Evolutionary conservation across 73 alveolate species (phyloP).

Genomic region (Paramecium caudatum): DNA sequence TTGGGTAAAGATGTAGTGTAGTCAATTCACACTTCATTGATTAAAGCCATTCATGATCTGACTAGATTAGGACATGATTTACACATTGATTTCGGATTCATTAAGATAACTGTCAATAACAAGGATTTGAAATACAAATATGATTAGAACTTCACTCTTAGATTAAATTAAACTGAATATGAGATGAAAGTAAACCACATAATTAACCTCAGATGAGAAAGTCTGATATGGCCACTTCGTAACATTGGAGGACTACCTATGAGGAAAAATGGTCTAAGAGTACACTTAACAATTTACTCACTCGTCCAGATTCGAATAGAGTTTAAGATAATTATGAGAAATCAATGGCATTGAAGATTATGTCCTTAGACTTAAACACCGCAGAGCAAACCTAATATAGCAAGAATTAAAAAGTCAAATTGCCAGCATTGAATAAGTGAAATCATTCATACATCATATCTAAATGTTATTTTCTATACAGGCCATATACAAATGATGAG

Average conservation of each 20-base stretch:
- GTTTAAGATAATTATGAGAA: constrained; percentile 73
- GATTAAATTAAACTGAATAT: constrained; percentile 61
- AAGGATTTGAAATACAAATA: constrained; percentile 67
- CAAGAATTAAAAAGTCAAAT: constrained; percentile 32
- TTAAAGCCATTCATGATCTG: constrained; percentile 71
- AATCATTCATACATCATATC: background rate
- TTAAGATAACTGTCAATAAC: constrained; percentile 23
- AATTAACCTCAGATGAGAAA: constrained; percentile 62
- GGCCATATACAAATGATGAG: constrained; percentile 53
- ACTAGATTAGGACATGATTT: constrained; percentile 72
- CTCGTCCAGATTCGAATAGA: constrained; percentile 64
- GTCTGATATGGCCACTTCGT: constrained; percentile 75
- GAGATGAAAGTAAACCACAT: constrained; percentile 61
- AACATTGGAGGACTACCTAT: constrained; percentile 76
- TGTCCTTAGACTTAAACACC: constrained; percentile 76
- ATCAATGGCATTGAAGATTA: constrained; percentile 74
- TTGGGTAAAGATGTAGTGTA: constrained; percentile 76
- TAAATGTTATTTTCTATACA: constrained; percentile 34
- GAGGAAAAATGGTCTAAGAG: constrained; percentile 76
- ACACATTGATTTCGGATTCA: constrained; percentile 65
- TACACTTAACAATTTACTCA: constrained; percentile 58
- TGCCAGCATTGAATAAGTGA: constrained; percentile 5
- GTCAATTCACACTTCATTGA: constrained; percentile 56
- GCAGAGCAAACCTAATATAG: constrained; percentile 74
- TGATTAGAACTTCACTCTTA: constrained; percentile 59